A percentile compares a stretch with the other conserved stretches of the same genome.
phyloP scores from a whole-genome alignment of 352 stramenopile species.

The Phytophthora vignae region DNA sequence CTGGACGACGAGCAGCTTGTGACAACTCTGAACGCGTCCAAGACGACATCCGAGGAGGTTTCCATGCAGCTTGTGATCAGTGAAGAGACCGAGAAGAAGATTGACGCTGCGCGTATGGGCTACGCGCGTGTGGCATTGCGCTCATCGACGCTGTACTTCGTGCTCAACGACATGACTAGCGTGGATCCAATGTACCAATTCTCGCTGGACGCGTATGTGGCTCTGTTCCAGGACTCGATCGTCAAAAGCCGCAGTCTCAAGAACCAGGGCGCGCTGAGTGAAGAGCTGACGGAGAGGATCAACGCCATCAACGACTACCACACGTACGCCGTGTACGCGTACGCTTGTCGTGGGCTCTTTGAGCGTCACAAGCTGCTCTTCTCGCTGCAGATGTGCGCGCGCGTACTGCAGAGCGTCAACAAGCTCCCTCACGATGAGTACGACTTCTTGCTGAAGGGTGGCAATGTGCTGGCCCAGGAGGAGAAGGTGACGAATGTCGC shows the following conservation, averaged over 20 bases:
- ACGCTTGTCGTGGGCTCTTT: conserved; percentile 95
- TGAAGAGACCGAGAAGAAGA: conserved; percentile 96
- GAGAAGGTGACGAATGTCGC: conserved; percentile 86
- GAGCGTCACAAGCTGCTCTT: conserved; percentile 97
- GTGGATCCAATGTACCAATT: conserved; percentile 99
- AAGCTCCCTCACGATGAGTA: conserved; percentile 95
- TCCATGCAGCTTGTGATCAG: conserved; percentile 93
- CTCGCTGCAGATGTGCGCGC: conserved; percentile 94
- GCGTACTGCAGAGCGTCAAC: conserved; percentile 91
- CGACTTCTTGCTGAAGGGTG: conserved; percentile 95
- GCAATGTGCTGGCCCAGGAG: conserved; percentile 65
- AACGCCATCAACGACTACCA: conserved; percentile 96
- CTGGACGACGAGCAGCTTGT: conserved; percentile 96
- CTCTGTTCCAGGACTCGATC: conserved; percentile 96
- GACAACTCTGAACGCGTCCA: conserved; percentile 95
- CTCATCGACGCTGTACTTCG: conserved; percentile 96
- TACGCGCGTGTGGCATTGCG: conserved; percentile 93
- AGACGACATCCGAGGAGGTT: conserved; percentile 95
- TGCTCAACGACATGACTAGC: conserved; percentile 94
- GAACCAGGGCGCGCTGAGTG: conserved; percentile 79
- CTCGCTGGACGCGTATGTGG: conserved; percentile 94
- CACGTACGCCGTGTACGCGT: conserved; percentile 96
- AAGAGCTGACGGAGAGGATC: conserved; percentile 89
- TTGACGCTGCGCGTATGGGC: conserved; percentile 93
- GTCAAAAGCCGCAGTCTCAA: conserved; percentile 85